Percentiles rank a stretch among this genome's conserved stretches.
phyloP scores from a whole-genome alignment of 352 stramenopile species.

The Pythium vanterpoolii region DNA sequence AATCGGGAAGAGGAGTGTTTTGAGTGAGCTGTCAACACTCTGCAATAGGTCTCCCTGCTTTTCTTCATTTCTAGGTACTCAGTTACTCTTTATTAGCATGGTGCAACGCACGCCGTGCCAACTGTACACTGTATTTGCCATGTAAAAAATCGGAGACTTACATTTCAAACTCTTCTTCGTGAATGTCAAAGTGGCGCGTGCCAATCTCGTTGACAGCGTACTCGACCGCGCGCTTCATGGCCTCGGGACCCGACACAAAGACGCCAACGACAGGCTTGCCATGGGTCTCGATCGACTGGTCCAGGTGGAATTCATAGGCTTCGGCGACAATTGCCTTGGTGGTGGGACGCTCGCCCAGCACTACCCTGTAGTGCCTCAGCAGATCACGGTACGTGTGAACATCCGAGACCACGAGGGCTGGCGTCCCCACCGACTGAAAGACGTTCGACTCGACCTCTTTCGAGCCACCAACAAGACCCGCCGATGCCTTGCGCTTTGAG shows the following conservation, averaged over 20 bases:
- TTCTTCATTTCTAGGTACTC: too few relatives aligned
- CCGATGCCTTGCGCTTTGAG: slow-evolving; percentile 4
- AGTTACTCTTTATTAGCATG: too few relatives aligned
- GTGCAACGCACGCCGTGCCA: too few relatives aligned
- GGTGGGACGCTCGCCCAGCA: slow-evolving; percentile 12
- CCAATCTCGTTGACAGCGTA: slow-evolving; percentile 14
- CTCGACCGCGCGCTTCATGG: slow-evolving; percentile 19
- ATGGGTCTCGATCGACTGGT: neutral
- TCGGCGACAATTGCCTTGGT: neutral
- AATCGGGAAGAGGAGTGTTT: neutral
- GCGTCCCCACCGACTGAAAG: slow-evolving; percentile 1
- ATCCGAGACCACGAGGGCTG: neutral
- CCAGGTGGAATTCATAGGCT: slow-evolving; percentile 1
- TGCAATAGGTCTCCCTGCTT: too few relatives aligned
- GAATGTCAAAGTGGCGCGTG: slow-evolving; percentile 17
- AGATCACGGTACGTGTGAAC: slow-evolving; percentile 18
- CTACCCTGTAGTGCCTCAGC: slow-evolving; percentile 14
- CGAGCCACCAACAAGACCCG: neutral
- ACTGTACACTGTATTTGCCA: too few relatives aligned
- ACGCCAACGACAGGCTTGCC: slow-evolving; percentile 17
- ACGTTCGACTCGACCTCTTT: slow-evolving; percentile 4
- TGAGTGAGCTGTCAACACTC: too few relatives aligned
- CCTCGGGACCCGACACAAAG: slow-evolving; percentile 23
- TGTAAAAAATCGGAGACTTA: too few relatives aligned
- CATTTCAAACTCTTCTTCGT: slow-evolving; percentile 17